These are phyloP conservation scores for Nepenthes mirabilis DNA, from an alignment of 148 eudicot species.

Conservation along the genomic window DNA sequence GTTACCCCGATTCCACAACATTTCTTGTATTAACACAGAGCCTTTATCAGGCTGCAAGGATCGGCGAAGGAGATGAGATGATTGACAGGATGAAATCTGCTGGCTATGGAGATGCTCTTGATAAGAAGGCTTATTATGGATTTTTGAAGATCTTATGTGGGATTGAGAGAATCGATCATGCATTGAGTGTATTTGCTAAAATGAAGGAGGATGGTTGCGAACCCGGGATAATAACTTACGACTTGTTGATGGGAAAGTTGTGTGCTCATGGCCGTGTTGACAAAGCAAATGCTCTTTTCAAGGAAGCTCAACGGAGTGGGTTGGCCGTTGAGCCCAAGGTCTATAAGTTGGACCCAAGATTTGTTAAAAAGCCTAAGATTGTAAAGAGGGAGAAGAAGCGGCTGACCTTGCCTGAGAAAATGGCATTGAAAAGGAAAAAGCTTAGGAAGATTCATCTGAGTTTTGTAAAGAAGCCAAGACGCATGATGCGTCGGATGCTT, in stretches of 20 bases:
- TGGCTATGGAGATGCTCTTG: slow-evolving; percentile 56
- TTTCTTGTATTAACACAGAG: slow-evolving; percentile 66
- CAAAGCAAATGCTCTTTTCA: slow-evolving; percentile 53
- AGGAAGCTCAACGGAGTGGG: slow-evolving; percentile 53
- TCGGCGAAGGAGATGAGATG: slow-evolving; percentile 94
- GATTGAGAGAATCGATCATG: slow-evolving; percentile 85
- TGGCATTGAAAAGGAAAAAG: slow-evolving; percentile 22
- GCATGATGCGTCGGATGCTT: slow-evolving; percentile 28
- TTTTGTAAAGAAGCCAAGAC: slow-evolving; percentile 36
- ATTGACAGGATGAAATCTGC: slow-evolving; percentile 84
- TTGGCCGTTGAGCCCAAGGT: slow-evolving; percentile 43
- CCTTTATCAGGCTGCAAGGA: slow-evolving; percentile 82
- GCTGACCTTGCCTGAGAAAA: slow-evolving; percentile 41
- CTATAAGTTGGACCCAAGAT: slow-evolving; percentile 67
- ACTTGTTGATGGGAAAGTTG: slow-evolving; percentile 63
- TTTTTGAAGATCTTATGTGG: slow-evolving; percentile 77
- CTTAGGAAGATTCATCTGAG: slow-evolving; percentile 47
- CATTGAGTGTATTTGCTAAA: slow-evolving; percentile 54
- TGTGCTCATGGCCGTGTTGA: slow-evolving; percentile 58
- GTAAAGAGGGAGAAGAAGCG: slow-evolving; percentile 51
- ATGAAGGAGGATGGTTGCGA: slow-evolving; percentile 73
- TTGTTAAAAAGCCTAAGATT: slow-evolving; percentile 38
- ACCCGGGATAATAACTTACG: slow-evolving; percentile 73
- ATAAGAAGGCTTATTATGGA: slow-evolving; percentile 59
- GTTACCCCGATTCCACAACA: slow-evolving; percentile 59